Percentiles rank a stretch among this genome's conserved stretches.
Conservation (phyloP, 352 stramenopile genomes). For the Globisporangium megalacanthum region DNA sequence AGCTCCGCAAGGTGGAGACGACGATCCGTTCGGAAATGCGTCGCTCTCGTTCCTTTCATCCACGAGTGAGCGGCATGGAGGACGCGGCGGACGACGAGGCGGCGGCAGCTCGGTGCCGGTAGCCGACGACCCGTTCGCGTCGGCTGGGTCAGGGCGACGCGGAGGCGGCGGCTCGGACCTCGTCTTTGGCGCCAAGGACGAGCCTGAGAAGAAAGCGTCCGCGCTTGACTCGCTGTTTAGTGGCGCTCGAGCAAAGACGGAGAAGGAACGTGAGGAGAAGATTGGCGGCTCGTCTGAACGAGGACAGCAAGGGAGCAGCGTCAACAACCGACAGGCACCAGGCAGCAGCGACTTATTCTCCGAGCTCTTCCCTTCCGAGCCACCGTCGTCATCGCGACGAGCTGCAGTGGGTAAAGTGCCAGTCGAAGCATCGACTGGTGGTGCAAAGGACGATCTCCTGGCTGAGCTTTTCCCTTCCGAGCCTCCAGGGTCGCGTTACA, state of each 20-base stretch:
- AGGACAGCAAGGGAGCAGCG: neutral
- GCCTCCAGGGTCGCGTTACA: neutral
- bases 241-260: neutral
- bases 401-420: neutral
- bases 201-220: neutral
- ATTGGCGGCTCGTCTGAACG: neutral
- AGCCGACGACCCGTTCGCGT: slow-evolving; percentile 14
- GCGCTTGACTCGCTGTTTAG: slow-evolving; percentile 27
- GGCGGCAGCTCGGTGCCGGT: neutral
- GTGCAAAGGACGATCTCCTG: slow-evolving; percentile 9
- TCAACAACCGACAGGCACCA: neutral
- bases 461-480: slow-evolving; percentile 6
- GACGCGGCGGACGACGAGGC: slow-evolving; percentile 8
- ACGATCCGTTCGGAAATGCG: slow-evolving; percentile 8
- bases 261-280: neutral
- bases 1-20: neutral
- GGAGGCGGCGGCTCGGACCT: neutral
- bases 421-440: neutral
- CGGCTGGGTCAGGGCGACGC: neutral
- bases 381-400: neutral
- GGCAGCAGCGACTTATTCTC: slow-evolving; percentile 27
- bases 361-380: slow-evolving; percentile 26
- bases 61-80: slow-evolving; percentile 20
- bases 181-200: neutral
- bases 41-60: slow-evolving; percentile 21